Evolutionary conservation across 2,329 filamentous ascomycete species (phyloP).

Genomic region (Clarireedia homoeocarpa): DNA sequence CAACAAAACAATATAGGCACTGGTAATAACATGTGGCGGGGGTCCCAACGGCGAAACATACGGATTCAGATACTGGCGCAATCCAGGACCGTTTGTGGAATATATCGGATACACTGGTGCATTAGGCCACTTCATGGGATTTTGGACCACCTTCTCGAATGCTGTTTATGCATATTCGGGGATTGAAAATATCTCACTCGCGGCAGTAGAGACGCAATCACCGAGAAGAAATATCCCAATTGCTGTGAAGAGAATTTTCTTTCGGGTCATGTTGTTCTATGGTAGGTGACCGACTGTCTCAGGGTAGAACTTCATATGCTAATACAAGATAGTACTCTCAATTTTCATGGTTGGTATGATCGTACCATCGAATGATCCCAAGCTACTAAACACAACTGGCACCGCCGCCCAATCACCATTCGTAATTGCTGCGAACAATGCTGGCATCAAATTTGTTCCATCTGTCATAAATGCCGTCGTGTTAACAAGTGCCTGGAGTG

Average conservation of each 20-base stretch:
- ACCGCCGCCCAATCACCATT: constrained; percentile 50
- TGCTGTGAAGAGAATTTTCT: constrained; percentile 42
- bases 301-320: accelerated
- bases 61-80: constrained; percentile 45
- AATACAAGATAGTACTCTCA: constrained; percentile 30
- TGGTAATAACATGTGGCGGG: constrained; percentile 43
- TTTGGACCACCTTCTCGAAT: constrained; percentile 36
- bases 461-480: constrained; percentile 72
- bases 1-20: constrained; percentile 18
- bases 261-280: constrained; percentile 50
- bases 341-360: constrained; percentile 45
- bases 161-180: constrained; percentile 41
- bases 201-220: constrained; percentile 47
- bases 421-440: constrained; percentile 63
- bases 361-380: constrained; percentile 44
- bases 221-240: constrained; percentile 46
- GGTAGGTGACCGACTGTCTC: neutral
- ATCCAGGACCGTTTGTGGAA: constrained; percentile 58
- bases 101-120: constrained; percentile 47
- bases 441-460: constrained; percentile 59
- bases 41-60: constrained; percentile 48
- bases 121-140: constrained; percentile 52
- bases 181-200: constrained; percentile 45
- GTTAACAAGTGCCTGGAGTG: constrained; percentile 62
- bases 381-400: constrained; percentile 38